Evolutionary conservation across 2,329 filamentous ascomycete species (phyloP).

Genomic region (Penicillium sp.): DNA sequence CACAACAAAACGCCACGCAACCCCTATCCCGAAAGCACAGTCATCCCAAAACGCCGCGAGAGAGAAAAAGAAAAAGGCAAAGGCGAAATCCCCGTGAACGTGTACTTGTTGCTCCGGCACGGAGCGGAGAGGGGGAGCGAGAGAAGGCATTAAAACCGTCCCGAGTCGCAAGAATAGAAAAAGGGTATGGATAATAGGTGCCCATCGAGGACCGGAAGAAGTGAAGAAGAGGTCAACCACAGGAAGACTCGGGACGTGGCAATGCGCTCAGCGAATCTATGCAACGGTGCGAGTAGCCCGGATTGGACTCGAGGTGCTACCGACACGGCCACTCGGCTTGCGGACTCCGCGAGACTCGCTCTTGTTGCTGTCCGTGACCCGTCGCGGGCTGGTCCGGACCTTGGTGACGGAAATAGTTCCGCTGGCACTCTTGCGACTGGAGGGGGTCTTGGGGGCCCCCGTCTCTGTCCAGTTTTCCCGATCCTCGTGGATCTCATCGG

Average conservation of each 20-base stretch:
- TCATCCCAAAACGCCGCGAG: slow-evolving; percentile 13
- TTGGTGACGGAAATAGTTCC: slow-evolving; percentile 54
- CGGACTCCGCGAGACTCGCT: slow-evolving; percentile 38
- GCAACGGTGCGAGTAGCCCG: slow-evolving; percentile 19
- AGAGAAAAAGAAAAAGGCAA: no score
- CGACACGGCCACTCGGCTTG: slow-evolving; percentile 44
- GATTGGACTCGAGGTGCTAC: slow-evolving; percentile 34
- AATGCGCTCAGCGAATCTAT: slow-evolving; percentile 10
- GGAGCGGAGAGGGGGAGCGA: no score
- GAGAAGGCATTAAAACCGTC: no score
- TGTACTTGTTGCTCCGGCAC: no score
- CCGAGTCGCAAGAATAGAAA: slow-evolving; percentile 1
- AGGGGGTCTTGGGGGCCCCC: slow-evolving; percentile 48
- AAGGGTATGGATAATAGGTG: slow-evolving; percentile 18
- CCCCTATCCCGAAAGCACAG: slow-evolving; percentile 18
- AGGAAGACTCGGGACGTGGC: slow-evolving; percentile 4
- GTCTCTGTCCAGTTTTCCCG: slow-evolving; percentile 58
- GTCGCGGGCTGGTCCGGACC: slow-evolving; percentile 53
- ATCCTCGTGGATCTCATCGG: slow-evolving; percentile 60
- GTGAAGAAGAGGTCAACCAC: slow-evolving; percentile 13
- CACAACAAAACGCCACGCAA: slow-evolving; percentile 23
- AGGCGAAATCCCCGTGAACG: no score
- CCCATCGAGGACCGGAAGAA: slow-evolving; percentile 16
- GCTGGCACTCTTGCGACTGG: slow-evolving; percentile 47
- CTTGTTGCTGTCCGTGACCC: slow-evolving; percentile 32